These are phyloP conservation scores for Chaetomium globosum DNA, from an alignment of 2,329 filamentous ascomycete species.

Conservation along the genomic window DNA sequence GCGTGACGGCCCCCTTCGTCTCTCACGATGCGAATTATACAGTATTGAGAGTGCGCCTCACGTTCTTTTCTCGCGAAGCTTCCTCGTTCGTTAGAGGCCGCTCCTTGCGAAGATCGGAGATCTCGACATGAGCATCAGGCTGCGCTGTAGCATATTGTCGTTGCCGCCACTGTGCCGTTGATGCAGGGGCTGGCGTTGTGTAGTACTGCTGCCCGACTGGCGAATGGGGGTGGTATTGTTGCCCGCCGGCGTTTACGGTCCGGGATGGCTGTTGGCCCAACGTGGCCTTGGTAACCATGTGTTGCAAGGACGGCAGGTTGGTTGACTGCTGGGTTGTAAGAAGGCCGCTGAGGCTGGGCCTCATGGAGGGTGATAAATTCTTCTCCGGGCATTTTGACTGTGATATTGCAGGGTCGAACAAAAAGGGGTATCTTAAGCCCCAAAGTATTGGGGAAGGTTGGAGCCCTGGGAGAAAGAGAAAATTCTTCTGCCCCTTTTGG, in stretches of 20 bases:
- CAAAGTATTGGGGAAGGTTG: neutral
- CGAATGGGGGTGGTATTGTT: constrained; percentile 14
- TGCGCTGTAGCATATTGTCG: constrained; percentile 21
- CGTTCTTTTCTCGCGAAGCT: constrained; percentile 46
- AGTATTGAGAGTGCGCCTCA: constrained; percentile 46
- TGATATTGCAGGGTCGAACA: neutral
- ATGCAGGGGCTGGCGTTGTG: neutral
- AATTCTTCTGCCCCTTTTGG: constrained; percentile 6
- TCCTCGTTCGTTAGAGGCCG: constrained; percentile 43
- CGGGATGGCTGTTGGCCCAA: constrained; percentile 15
- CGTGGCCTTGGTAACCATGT: neutral
- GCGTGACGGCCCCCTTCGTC: constrained; percentile 40
- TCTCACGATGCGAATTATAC: constrained; percentile 50
- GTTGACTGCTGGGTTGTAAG: neutral
- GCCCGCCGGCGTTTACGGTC: neutral
- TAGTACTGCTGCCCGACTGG: constrained; percentile 2
- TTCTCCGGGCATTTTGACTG: constrained; percentile 16
- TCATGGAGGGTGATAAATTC: constrained; percentile 27
- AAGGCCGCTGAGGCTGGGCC: constrained; percentile 15
- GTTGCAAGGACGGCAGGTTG: constrained; percentile 5
- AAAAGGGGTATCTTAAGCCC: neutral
- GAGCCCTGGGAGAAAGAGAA: neutral
- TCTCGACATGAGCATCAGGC: constrained; percentile 33
- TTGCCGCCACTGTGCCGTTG: constrained; percentile 17
- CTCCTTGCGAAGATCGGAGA: constrained; percentile 46